phyloP scores from a whole-genome alignment of 306 rosid species.

The Cicer yamashitae region DNA sequence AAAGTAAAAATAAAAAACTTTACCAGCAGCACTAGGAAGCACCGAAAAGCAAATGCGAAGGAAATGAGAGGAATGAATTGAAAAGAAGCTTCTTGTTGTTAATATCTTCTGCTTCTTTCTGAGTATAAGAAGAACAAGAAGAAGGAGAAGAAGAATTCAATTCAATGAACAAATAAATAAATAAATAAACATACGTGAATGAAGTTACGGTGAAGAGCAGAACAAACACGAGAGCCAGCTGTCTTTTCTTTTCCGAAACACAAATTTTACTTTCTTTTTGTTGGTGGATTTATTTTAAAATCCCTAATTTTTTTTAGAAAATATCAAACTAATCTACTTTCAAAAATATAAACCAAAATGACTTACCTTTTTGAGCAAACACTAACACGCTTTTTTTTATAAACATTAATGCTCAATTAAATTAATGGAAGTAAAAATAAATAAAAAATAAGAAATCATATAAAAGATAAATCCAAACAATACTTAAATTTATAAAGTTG shows the following conservation, averaged over 20 bases:
- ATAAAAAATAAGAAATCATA: too few relatives aligned
- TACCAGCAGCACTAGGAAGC: conserved; percentile 30
- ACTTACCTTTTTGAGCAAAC: too few relatives aligned
- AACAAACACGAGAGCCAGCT: neutral
- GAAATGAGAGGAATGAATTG: neutral
- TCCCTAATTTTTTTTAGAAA: too few relatives aligned
- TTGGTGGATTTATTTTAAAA: too few relatives aligned
- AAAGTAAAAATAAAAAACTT: conserved; percentile 44
- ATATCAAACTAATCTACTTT: too few relatives aligned
- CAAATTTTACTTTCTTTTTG: neutral
- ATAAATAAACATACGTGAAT: neutral
- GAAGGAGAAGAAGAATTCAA: neutral
- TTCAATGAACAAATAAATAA: neutral
- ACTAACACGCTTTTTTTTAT: too few relatives aligned
- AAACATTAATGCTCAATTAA: too few relatives aligned
- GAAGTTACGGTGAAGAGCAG: neutral
- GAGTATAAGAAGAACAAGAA: neutral
- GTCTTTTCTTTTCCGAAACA: neutral
- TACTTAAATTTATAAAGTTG: too few relatives aligned
- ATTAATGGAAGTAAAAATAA: too few relatives aligned
- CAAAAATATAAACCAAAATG: too few relatives aligned
- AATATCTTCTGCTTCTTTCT: neutral
- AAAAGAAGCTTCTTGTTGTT: neutral
- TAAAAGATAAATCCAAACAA: too few relatives aligned
- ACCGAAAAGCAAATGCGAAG: conserved; percentile 38